Percentiles rank a stretch among this genome's conserved stretches.
These are phyloP conservation scores for Camelina laxa DNA, from an alignment of 345 rosid species.

Conservation along the genomic window DNA sequence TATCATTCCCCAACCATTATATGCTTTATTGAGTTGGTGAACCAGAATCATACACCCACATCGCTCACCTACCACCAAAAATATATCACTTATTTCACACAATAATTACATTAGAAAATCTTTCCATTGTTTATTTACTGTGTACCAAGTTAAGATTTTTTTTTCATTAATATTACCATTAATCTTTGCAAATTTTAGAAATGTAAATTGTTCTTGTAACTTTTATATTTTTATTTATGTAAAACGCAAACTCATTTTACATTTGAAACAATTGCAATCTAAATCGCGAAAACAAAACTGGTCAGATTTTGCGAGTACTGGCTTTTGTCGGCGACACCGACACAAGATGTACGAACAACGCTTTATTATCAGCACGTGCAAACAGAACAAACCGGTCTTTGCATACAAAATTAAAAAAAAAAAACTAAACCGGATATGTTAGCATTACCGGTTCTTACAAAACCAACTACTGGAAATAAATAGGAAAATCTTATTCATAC, in stretches of 20 bases:
- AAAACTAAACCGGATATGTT: not conserved
- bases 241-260: not conserved
- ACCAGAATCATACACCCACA: constrained; percentile 21
- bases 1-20: constrained; percentile 41
- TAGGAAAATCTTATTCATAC: constrained; percentile 14
- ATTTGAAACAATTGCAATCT: not conserved
- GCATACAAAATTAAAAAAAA: not conserved
- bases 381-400: constrained; percentile 5
- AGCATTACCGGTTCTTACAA: not conserved
- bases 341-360: not conserved
- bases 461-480: not conserved
- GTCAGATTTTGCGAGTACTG: not conserved
- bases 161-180: too few relatives aligned
- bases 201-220: not conserved
- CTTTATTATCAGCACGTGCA: constrained; percentile 5
- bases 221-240: not conserved
- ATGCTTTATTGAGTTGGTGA: constrained; percentile 28
- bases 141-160: too few relatives aligned
- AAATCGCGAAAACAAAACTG: not conserved
- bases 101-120: not conserved
- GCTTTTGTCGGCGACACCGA: constrained; percentile 36
- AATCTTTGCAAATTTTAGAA: not conserved
- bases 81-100: not conserved
- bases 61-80: constrained; percentile 28
- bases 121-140: not conserved